phyloP scores from a whole-genome alignment of 2,329 filamentous ascomycete genomes.

The Cercospora janseana region DNA sequence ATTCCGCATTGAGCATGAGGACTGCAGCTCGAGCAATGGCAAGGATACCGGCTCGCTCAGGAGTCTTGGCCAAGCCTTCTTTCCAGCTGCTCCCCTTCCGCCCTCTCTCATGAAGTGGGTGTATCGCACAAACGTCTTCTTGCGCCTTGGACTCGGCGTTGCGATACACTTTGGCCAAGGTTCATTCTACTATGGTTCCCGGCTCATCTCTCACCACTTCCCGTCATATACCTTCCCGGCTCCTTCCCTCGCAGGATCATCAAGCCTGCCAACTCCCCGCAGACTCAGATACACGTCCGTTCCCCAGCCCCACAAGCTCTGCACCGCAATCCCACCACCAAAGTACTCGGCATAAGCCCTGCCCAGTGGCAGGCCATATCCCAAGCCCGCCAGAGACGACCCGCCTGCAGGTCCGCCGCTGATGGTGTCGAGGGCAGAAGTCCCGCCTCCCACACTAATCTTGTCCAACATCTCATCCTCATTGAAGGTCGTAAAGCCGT shows the following conservation, averaged over 20 bases:
- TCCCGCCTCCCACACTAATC: constrained; percentile 44
- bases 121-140: too few species aligned
- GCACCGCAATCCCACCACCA: constrained; percentile 89
- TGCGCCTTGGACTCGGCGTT: too few species aligned
- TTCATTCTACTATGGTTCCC: too few species aligned
- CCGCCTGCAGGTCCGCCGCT: constrained; percentile 68
- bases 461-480: constrained; percentile 58
- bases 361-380: constrained; percentile 87
- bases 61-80: too few species aligned
- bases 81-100: too few species aligned
- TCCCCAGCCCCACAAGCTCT: constrained; percentile 93
- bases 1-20: too few species aligned
- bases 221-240: background rate
- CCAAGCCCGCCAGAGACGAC: constrained; percentile 80
- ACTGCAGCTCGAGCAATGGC: too few species aligned
- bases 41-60: too few species aligned
- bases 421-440: constrained; percentile 73
- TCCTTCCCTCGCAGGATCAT: background rate
- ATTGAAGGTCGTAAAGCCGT: constrained; percentile 93
- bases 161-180: too few species aligned
- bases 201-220: background rate
- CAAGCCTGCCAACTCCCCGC: constrained; percentile 55
- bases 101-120: too few species aligned
- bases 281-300: constrained; percentile 65
- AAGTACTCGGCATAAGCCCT: constrained; percentile 98